Percentiles rank a stretch among this genome's conserved stretches.
Conservation (phyloP, 1,284 basidiomycete species). For the Golubevia pallescens region DNA sequence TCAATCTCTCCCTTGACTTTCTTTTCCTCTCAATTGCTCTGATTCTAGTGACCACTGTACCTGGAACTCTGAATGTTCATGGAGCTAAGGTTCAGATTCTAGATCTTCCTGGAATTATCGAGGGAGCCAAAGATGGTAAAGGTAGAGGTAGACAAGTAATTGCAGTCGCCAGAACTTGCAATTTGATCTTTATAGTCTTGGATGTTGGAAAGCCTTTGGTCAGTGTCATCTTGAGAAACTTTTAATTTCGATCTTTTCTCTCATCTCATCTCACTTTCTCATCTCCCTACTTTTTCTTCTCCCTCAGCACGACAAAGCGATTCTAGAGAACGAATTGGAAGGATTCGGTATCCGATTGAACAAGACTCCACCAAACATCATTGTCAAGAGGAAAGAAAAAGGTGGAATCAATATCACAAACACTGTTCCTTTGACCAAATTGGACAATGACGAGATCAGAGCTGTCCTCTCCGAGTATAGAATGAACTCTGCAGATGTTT, state of each 20-base stretch:
- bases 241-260: background rate
- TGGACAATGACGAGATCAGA: conserved; percentile 93
- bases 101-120: conserved; percentile 88
- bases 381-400: conserved; percentile 82
- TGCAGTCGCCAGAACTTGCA: conserved; percentile 96
- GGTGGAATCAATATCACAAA: conserved; percentile 92
- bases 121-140: conserved; percentile 97
- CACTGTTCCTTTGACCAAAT: conserved; percentile 94
- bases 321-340: conserved; percentile 91
- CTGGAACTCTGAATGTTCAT: conserved; percentile 91
- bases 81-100: conserved; percentile 82
- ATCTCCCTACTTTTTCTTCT: background rate
- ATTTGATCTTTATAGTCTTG: conserved; percentile 97
- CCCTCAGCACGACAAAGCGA: conserved; percentile 75
- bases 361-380: conserved; percentile 90
- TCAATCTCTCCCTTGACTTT: background rate
- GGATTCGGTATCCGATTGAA: conserved; percentile 96
- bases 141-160: conserved; percentile 94
- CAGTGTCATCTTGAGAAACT: background rate
- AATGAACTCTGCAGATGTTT: conserved; percentile 85
- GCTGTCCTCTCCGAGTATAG: conserved; percentile 94
- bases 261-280: background rate
- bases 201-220: conserved; percentile 94
- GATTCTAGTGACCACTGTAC: conserved; percentile 73
- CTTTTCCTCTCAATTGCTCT: background rate